phyloP scores from a whole-genome alignment of 495 filamentous ascomycete genomes.

The Hyphodiscus hymeniophilus region DNA sequence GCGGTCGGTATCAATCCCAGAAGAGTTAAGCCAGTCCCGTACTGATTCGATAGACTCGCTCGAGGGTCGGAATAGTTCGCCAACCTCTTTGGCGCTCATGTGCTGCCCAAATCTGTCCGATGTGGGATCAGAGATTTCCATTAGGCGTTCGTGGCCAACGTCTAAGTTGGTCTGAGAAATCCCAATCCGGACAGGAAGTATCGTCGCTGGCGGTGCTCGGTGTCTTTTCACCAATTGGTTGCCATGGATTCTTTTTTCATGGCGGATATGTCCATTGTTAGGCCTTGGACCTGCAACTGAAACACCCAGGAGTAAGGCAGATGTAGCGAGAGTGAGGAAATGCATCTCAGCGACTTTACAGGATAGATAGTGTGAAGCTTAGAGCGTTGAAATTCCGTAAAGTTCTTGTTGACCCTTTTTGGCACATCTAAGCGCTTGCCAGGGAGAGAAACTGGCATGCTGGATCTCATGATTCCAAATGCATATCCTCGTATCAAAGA shows the following conservation, averaged over 20 bases:
- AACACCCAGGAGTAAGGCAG: neutral
- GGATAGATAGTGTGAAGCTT: no score
- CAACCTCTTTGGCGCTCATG: slow-evolving; percentile 37
- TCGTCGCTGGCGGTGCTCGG: neutral
- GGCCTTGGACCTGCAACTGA: neutral
- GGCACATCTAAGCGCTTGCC: no score
- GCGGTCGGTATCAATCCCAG: slow-evolving; percentile 40
- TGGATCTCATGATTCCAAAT: no score
- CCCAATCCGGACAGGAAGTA: slow-evolving; percentile 41
- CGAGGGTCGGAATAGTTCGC: slow-evolving; percentile 43
- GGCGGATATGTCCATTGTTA: neutral
- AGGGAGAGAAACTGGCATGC: no score
- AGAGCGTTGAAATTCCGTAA: no score
- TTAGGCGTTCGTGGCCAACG: slow-evolving; percentile 38
- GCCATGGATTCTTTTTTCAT: neutral
- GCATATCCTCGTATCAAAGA: no score
- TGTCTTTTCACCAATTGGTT: neutral
- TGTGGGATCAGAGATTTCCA: slow-evolving; percentile 30
- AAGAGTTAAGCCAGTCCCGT: slow-evolving; percentile 38
- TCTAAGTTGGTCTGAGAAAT: slow-evolving; percentile 42
- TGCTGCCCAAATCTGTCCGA: slow-evolving; percentile 49
- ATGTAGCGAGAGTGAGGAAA: neutral
- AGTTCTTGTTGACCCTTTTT: no score
- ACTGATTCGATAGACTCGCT: slow-evolving; percentile 34
- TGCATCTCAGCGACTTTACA: no score